Evolutionary conservation across 1,284 basidiomycete genomes (phyloP).

Genomic region (Albatrellus sp.): DNA sequence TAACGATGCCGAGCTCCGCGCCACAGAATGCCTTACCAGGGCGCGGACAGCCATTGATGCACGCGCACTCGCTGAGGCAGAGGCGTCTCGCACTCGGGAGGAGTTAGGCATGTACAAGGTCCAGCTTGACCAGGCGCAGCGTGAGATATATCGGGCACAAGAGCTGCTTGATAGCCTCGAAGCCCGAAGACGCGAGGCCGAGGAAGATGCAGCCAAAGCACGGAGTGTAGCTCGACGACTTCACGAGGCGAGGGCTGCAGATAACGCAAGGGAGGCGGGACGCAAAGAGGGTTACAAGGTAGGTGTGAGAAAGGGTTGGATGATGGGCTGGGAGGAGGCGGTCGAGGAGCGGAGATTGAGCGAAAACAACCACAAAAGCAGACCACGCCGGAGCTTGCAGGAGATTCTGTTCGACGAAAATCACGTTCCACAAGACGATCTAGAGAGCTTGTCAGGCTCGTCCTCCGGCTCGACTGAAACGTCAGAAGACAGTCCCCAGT

Average conservation of each 20-base stretch:
- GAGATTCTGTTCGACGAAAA: slow-evolving; percentile 9
- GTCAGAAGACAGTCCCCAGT: background rate
- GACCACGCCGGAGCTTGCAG: slow-evolving; percentile 4
- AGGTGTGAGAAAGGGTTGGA: slow-evolving; percentile 24
- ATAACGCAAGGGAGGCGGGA: slow-evolving; percentile 31
- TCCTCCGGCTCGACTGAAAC: background rate
- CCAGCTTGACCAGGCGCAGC: slow-evolving; percentile 34
- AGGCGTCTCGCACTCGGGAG: slow-evolving; percentile 25
- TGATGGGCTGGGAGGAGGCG: slow-evolving; percentile 21
- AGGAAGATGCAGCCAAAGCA: slow-evolving; percentile 31
- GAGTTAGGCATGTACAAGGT: slow-evolving; percentile 33
- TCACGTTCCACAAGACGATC: background rate
- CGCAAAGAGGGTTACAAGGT: slow-evolving; percentile 27
- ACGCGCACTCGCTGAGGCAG: slow-evolving; percentile 27
- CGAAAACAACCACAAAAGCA: slow-evolving; percentile 1
- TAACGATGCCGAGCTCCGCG: slow-evolving; percentile 30
- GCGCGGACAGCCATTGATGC: slow-evolving; percentile 27
- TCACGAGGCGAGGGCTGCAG: slow-evolving; percentile 28
- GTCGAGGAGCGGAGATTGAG: slow-evolving; percentile 6
- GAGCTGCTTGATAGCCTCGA: slow-evolving; percentile 30
- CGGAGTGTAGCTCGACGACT: slow-evolving; percentile 27
- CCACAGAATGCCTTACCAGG: slow-evolving; percentile 29
- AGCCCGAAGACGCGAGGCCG: slow-evolving; percentile 27
- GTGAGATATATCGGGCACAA: slow-evolving; percentile 34
- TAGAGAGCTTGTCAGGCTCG: background rate